These are phyloP conservation scores for Effrenium voratum DNA, from an alignment of 73 alveolate species.

Conservation along the genomic window DNA sequence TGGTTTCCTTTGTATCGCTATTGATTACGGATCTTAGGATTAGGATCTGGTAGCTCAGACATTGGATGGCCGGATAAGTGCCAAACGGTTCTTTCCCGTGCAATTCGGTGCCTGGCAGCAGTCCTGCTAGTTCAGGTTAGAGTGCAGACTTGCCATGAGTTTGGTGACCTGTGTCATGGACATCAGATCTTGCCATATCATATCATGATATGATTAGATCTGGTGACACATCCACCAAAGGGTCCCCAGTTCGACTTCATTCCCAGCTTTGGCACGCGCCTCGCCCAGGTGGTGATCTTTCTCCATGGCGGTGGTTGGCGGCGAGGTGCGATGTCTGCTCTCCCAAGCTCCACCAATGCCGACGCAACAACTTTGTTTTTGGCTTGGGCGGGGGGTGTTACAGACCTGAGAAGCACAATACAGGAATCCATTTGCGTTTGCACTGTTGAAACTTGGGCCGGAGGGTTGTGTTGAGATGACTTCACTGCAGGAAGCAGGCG, in stretches of 20 bases:
- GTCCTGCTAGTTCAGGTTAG: too few species aligned
- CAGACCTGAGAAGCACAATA: too few species aligned
- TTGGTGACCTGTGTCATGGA: background rate
- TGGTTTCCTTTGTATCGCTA: too few species aligned
- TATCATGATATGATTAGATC: too few species aligned
- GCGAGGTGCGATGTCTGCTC: background rate
- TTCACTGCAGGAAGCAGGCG: slow-evolving; percentile 1
- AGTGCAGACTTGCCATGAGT: background rate
- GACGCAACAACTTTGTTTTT: background rate
- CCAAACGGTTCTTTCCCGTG: too few species aligned
- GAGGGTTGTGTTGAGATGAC: too few species aligned
- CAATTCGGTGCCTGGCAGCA: too few species aligned
- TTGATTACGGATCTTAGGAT: too few species aligned
- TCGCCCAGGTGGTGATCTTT: background rate
- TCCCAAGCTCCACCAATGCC: background rate
- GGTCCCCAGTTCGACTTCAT: background rate
- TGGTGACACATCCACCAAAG: background rate
- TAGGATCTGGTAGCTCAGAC: too few species aligned
- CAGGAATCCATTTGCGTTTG: too few species aligned
- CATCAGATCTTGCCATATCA: background rate
- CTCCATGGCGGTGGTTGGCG: slow-evolving; percentile 53
- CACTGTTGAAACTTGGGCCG: too few species aligned
- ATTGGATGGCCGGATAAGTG: too few species aligned
- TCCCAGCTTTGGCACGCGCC: background rate
- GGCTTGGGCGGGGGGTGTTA: background rate